Percentiles rank a stretch among this genome's conserved stretches.
Evolutionary conservation across 768 basidiomycete species (phyloP).

Genomic region (Amanita pallidorosea): DNA sequence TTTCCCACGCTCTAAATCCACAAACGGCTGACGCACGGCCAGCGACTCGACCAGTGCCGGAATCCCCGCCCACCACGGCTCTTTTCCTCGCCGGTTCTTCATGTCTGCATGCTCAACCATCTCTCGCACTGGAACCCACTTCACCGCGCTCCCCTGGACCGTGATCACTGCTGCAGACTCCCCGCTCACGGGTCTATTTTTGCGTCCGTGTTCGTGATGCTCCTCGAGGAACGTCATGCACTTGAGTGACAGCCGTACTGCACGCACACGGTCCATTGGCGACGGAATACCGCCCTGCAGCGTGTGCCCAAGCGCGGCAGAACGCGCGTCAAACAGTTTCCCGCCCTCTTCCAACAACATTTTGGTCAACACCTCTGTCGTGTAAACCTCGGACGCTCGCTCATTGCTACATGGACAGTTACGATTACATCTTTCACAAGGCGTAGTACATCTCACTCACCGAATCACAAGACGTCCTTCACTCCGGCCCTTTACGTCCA

Average conservation of each 20-base stretch:
- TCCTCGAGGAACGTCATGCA: constrained; percentile 93
- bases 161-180: constrained; percentile 86
- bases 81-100: constrained; percentile 74
- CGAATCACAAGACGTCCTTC: constrained; percentile 91
- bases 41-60: constrained; percentile 67
- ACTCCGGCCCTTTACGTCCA: constrained; percentile 82
- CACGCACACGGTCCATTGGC: constrained; percentile 87
- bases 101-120: constrained; percentile 86
- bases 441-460: constrained; percentile 31
- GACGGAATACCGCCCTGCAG: constrained; percentile 95
- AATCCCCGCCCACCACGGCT: constrained; percentile 66
- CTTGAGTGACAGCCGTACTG: constrained; percentile 78
- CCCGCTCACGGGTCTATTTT: constrained; percentile 40
- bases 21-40: constrained; percentile 51
- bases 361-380: constrained; percentile 83
- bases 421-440: background rate
- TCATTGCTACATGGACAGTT: constrained; percentile 52
- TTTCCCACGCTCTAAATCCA: constrained; percentile 25
- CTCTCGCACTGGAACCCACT: constrained; percentile 77
- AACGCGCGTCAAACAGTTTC: constrained; percentile 83
- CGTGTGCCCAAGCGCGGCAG: constrained; percentile 94
- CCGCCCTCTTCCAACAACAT: constrained; percentile 97
- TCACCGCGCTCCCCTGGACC: constrained; percentile 71
- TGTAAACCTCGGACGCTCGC: constrained; percentile 77
- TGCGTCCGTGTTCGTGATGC: constrained; percentile 54